Base-by-base conservation (phyloP, 2,329 filamentous ascomycete genomes). In the Phyllosticta capitalensis region DNA sequence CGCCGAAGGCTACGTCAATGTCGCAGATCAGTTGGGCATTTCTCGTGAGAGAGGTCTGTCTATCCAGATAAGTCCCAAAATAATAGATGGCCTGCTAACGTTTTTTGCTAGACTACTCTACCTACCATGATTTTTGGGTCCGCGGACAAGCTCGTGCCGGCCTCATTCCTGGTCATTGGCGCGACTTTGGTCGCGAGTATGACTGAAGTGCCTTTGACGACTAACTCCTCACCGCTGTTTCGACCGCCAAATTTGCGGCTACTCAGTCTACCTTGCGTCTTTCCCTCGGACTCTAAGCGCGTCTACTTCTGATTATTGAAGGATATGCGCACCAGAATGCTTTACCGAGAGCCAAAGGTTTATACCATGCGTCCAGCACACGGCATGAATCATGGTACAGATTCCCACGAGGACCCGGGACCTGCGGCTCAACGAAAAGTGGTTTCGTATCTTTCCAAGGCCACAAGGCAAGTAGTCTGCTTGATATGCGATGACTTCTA, bases 1-100 rank as follows among this genome's bases (percentile, higher is more conserved):
- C 22, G 66, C 66, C 0, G 82, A 85, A 38, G 84, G 84, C 0
- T 87, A 87, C 64, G 72, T 85, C 53, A 86, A 86, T 66, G 79
- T 87, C 2, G 83, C 81, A 1, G 70, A 76, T 20, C 80, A 85
- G 67, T 72, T 86, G n/a, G 84, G 83, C 1, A 76, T 86, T 62
- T 81, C 78, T 61, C 69, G 69, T 0, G 61, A 68, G n/a, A 72
- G 83, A 73, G 82, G 81, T 81, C 70, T 48, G 48, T 51, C 24
- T 28, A 5, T 26, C 50, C 24, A 3, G 24, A 7, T 10, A 24
- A 12, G 10, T 2, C 9, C 1, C 14, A 21, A 10, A 52, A 22
- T 12, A 9, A 49, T 17, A 12, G 14, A 17, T 24, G 21, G 19
- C 19, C 50, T 24, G n/a, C 56, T 62, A 5, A 60, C 38, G 24